phyloP scores from a whole-genome alignment of 2,329 filamentous ascomycete genomes.

The Fusarium torreyae region DNA sequence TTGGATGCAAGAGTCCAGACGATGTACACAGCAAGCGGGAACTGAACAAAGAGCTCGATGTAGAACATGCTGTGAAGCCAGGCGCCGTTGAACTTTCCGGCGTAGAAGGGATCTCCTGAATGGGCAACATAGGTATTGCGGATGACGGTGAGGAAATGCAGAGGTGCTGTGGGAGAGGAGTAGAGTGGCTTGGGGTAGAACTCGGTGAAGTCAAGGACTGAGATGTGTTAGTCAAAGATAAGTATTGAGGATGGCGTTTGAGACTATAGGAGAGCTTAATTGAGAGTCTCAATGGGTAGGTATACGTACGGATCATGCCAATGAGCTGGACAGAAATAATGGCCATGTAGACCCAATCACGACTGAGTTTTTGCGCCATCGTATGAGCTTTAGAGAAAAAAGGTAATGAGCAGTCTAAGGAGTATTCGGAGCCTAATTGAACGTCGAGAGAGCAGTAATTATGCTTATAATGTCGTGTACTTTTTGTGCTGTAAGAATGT shows the following conservation, averaged over 20 bases:
- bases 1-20: slow-evolving; percentile 56
- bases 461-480: not conserved
- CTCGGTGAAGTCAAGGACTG: slow-evolving; percentile 69
- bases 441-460: too few species aligned
- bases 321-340: slow-evolving; percentile 54
- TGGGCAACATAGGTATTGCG: slow-evolving; percentile 63
- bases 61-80: slow-evolving; percentile 69
- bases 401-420: fast-evolving
- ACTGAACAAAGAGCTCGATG: slow-evolving; percentile 65
- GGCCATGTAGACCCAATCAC: slow-evolving; percentile 56
- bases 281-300: not conserved
- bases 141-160: slow-evolving; percentile 64
- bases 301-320: slow-evolving; percentile 56
- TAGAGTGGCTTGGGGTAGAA: slow-evolving; percentile 67
- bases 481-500: not conserved
- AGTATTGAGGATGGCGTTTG: not conserved
- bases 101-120: slow-evolving; percentile 69
- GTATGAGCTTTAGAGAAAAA: fast-evolving
- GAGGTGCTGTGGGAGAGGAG: slow-evolving; percentile 58
- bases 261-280: not conserved
- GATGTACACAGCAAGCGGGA: slow-evolving; percentile 67
- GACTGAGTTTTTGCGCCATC: slow-evolving; percentile 50
- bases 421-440: not conserved
- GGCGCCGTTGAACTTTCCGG: slow-evolving; percentile 55
- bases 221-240: slow-evolving; percentile 16